phyloP scores from a whole-genome alignment of 164 flowering plant species.

The Brasenia schreberi region DNA sequence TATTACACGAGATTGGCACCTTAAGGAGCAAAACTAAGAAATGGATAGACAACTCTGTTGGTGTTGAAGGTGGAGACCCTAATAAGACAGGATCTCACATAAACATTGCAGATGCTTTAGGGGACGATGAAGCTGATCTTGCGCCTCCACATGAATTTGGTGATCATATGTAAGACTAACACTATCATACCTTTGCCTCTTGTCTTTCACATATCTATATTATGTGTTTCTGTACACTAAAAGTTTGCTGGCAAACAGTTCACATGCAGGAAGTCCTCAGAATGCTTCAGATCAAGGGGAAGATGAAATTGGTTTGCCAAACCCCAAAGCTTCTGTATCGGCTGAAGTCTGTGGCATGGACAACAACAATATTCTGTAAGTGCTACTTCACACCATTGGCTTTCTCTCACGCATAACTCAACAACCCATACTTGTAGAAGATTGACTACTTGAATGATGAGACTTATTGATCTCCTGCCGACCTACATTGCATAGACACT shows the following conservation, averaged over 20 bases:
- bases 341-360: background rate
- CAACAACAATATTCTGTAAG: background rate
- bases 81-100: background rate
- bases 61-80: background rate
- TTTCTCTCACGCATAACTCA: background rate
- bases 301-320: constrained; percentile 27
- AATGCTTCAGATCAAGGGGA: background rate
- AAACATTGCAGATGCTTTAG: constrained; percentile 86
- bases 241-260: background rate
- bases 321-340: background rate
- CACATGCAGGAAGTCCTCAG: background rate
- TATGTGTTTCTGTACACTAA: too few relatives aligned
- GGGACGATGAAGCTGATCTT: constrained; percentile 90
- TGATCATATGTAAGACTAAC: background rate
- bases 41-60: constrained; percentile 18
- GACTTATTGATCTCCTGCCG: too few relatives aligned
- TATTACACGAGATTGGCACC: constrained; percentile 46
- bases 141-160: constrained; percentile 19
- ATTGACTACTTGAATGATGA: background rate
- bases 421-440: background rate
- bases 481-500: too few relatives aligned
- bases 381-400: background rate
- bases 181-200: background rate
- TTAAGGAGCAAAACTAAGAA: constrained; percentile 30
- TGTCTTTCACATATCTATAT: too few relatives aligned